phyloP scores from a whole-genome alignment of 345 rosid species.

The Camelina laxa region DNA sequence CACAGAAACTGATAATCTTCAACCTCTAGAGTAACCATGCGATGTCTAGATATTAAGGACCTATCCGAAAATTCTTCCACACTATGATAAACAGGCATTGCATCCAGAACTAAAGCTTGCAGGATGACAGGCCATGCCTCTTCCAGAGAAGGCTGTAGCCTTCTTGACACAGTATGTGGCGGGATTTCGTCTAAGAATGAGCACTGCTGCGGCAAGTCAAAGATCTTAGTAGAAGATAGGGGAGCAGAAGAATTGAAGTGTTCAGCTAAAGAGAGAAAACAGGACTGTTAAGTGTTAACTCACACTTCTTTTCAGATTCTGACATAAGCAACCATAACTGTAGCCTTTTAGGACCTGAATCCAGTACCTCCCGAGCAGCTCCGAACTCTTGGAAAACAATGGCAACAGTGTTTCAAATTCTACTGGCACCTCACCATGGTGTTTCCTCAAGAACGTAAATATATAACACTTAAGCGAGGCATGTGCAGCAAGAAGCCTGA shows the following conservation, averaged over 20 bases:
- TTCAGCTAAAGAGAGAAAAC: conserved; percentile 30
- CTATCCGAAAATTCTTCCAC: conserved; percentile 49
- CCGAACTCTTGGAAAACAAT: conserved; percentile 83
- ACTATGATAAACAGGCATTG: conserved; percentile 64
- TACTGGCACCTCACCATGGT: conserved; percentile 69
- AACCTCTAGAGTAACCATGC: conserved; percentile 78
- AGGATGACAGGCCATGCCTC: conserved; percentile 96
- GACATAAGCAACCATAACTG: conserved; percentile 66
- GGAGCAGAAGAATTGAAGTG: conserved; percentile 8
- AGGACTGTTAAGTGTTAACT: conserved; percentile 40
- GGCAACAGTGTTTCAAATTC: conserved; percentile 82
- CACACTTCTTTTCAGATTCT: conserved; percentile 73
- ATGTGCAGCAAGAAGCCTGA: conserved; percentile 94
- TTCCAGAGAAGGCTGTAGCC: conserved; percentile 76
- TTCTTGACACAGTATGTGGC: conserved; percentile 63
- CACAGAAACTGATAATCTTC: conserved; percentile 87
- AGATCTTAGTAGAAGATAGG: conserved; percentile 28
- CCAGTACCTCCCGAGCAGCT: conserved; percentile 83
- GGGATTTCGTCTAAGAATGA: conserved; percentile 87
- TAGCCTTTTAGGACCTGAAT: conserved; percentile 77
- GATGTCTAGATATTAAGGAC: conserved; percentile 75
- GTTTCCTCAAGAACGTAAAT: conserved; percentile 81
- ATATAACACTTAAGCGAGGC: conserved; percentile 98
- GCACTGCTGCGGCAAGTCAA: conserved; percentile 55
- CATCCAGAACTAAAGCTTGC: conserved; percentile 93